phyloP scores from a whole-genome alignment of 31 red algal species.

The Bonnemaisonia californica region DNA sequence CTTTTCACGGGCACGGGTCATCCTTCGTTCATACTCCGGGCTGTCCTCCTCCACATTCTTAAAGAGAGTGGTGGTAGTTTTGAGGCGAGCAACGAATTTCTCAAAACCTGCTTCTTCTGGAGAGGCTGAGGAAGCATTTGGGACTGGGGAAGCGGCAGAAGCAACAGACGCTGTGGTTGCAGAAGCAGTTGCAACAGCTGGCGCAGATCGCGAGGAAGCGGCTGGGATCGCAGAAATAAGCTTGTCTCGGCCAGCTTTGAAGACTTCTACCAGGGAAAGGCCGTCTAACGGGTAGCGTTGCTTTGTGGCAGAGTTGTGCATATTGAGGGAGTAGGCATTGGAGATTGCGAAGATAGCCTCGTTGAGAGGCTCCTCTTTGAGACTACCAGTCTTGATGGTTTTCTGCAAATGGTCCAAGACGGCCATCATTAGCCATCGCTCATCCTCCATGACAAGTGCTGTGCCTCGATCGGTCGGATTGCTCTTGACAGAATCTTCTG shows the following conservation, averaged over 20 bases:
- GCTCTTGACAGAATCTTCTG: background rate
- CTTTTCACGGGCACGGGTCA: constrained; percentile 68
- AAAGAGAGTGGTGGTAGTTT: constrained; percentile 68
- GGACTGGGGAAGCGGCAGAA: background rate
- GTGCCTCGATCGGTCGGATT: background rate
- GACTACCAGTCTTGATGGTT: background rate
- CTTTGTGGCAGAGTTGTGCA: constrained; percentile 31
- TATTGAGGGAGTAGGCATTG: constrained; percentile 58
- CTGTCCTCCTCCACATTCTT: constrained; percentile 57
- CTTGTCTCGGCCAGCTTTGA: constrained; percentile 19
- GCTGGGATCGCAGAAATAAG: background rate
- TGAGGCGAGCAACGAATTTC: constrained; percentile 58
- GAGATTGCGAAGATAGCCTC: constrained; percentile 57
- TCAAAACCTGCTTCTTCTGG: constrained; percentile 39
- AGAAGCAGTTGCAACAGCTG: background rate
- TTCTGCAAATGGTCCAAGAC: constrained; percentile 52
- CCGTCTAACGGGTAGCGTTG: constrained; percentile 39
- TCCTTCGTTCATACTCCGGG: constrained; percentile 68
- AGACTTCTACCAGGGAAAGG: constrained; percentile 40
- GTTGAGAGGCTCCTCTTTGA: constrained; percentile 20
- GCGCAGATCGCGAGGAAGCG: background rate
- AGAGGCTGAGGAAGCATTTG: background rate
- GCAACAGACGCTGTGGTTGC: background rate
- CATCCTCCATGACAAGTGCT: background rate
- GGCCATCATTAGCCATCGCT: constrained; percentile 63